phyloP scores from a whole-genome alignment of 208 protist genomes.

The Phytomonas sp. region DNA sequence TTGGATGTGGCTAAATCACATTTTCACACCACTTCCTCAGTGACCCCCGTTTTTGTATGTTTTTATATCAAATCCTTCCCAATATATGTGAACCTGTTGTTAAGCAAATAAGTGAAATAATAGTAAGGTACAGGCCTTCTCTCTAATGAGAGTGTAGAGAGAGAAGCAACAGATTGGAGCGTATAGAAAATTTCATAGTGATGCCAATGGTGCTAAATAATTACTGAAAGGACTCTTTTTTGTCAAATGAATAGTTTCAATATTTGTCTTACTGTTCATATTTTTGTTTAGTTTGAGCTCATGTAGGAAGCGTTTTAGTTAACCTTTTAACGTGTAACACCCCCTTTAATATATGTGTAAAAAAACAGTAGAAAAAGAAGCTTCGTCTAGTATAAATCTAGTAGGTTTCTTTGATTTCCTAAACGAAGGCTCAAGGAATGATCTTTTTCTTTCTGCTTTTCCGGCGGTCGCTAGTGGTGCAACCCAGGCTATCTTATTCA shows the following conservation, averaged over 20 bases:
- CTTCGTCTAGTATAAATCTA: background rate
- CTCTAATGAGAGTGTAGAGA: background rate
- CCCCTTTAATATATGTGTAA: conserved; percentile 1
- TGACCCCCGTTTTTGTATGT: background rate
- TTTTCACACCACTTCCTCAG: background rate
- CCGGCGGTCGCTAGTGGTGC: conserved; percentile 71
- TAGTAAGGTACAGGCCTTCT: background rate
- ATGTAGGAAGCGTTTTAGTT: conserved; percentile 3
- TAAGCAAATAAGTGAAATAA: conserved; percentile 2
- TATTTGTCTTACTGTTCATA: conserved; percentile 1
- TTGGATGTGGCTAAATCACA: background rate
- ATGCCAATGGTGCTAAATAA: background rate
- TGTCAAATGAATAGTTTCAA: conserved; percentile 5
- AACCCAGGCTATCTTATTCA: conserved; percentile 83
- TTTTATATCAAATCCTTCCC: background rate
- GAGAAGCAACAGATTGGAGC: background rate
- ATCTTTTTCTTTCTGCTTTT: conserved; percentile 17
- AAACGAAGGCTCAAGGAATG: background rate
- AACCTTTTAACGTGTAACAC: conserved; percentile 1
- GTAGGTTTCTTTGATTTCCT: conserved; percentile 1
- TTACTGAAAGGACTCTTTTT: background rate
- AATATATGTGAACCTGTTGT: background rate
- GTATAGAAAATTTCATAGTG: background rate
- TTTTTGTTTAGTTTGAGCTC: conserved; percentile 7
- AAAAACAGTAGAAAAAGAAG: background rate